Base-by-base conservation (phyloP, 768 basidiomycete genomes). In the Lanmaoa pseudosensibilis region DNA sequence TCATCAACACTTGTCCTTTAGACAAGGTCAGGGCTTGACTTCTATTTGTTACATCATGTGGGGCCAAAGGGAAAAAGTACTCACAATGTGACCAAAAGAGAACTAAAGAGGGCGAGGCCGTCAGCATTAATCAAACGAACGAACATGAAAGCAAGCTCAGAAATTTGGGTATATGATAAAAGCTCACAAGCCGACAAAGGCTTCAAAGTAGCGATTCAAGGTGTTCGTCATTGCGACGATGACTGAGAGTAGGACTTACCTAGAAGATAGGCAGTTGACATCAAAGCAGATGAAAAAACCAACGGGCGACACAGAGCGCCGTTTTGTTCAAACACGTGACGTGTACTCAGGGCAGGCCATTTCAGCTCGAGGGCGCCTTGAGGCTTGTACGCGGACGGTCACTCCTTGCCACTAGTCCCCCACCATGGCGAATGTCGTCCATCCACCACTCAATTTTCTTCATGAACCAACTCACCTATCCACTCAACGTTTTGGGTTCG, bases 131-230 rank as follows among this genome's bases (percentile, higher is more conserved):
- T 21, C 33, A 37, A 34, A 47, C 9, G 23, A 18, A 25, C 13
- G 38, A 46, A 47, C 19, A 50, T 16, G 40, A 13, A 65, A 54
- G 48, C 64, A 62, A 63, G 76, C 79, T 92, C 90, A 77, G 90
- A 91, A 92, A 92, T 91, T 92, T 92, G 90, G 90, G 90, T 92
- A 92, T 92, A 76, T 82, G 69, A 77, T 78, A 75, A 70, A 74
- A 70, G 71, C 75, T 92, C 89, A 90, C 80, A 23, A 86, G 82
- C 88, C 74, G 59, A 56, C 7, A 25, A 59, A 70, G 69, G 63
- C 84, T 84, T 92, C 90, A 70, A 90, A 83, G 90, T 92, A 91
- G 88, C 88, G 89, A 91, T 92, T 90, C 88, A 74, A 77, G 61
- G 73, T 70, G 79, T 69, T 91, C 89, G 79, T 92, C 90, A 81